Conservation (phyloP, 768 basidiomycete genomes). For the Hypholoma sublateritium region DNA sequence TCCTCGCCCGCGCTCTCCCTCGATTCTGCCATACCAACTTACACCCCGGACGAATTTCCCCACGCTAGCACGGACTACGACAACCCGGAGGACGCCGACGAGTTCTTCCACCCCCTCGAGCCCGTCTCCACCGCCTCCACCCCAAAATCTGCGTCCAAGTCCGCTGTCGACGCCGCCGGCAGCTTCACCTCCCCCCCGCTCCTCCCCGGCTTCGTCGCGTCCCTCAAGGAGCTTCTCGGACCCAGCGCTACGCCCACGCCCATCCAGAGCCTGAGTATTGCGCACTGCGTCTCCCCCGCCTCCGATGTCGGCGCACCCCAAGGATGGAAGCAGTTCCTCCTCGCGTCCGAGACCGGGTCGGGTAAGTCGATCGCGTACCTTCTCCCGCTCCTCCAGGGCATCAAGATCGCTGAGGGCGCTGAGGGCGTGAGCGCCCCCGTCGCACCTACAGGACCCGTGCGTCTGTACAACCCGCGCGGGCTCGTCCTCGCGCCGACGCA, state of each 20-base stretch:
- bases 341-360: constrained; percentile 89
- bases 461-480: constrained; percentile 62
- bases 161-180: constrained; percentile 20
- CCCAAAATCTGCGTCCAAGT: background rate
- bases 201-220: constrained; percentile 59
- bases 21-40: too few species aligned
- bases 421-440: background rate
- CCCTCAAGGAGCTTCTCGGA: constrained; percentile 60
- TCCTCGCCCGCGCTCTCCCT: too few species aligned
- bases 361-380: constrained; percentile 93
- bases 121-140: background rate
- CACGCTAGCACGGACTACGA: background rate
- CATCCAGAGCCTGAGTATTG: constrained; percentile 76
- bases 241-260: constrained; percentile 60
- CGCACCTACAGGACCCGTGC: background rate
- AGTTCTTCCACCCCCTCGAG: constrained; percentile 1
- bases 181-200: constrained; percentile 70
- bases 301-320: background rate
- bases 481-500: constrained; percentile 87
- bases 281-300: constrained; percentile 34
- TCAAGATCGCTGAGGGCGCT: constrained; percentile 64
- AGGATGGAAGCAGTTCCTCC: constrained; percentile 52
- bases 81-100: background rate
- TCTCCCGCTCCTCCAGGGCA: constrained; percentile 74
- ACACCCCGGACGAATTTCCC: too few species aligned